Percentiles rank a stretch among this genome's conserved stretches.
Evolutionary conservation across 2,329 filamentous ascomycete genomes (phyloP).

Genomic region (Fusarium sororula): DNA sequence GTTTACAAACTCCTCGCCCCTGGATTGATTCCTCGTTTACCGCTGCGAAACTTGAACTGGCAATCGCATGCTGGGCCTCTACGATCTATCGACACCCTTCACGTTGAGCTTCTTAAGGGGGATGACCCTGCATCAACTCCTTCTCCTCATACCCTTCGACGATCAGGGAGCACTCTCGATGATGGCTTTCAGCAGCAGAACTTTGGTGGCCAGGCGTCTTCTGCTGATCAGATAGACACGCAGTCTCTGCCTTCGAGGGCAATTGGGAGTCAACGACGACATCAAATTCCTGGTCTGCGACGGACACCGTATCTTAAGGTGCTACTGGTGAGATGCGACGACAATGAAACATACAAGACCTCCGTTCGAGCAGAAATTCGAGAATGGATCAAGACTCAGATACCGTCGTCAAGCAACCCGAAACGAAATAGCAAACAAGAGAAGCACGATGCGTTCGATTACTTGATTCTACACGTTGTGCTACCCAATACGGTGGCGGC

Average conservation of each 20-base stretch:
- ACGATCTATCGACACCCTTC: slow-evolving; percentile 91
- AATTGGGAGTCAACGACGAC: slow-evolving; percentile 66
- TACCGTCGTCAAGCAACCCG: slow-evolving; percentile 66
- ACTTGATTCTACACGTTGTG: slow-evolving; percentile 92
- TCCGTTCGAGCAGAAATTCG: slow-evolving; percentile 80
- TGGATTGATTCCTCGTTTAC: slow-evolving; percentile 80
- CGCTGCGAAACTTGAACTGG: slow-evolving; percentile 94
- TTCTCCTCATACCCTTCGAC: slow-evolving; percentile 44
- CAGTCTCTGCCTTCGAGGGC: slow-evolving; percentile 46
- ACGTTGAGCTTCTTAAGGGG: slow-evolving; percentile 84
- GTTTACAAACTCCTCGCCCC: slow-evolving; percentile 85
- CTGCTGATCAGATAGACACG: slow-evolving; percentile 51
- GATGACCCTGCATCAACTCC: slow-evolving; percentile 55
- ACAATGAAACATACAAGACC: slow-evolving; percentile 92
- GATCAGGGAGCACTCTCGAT: slow-evolving; percentile 52
- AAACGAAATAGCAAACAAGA: slow-evolving; percentile 73
- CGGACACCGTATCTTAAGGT: slow-evolving; percentile 95
- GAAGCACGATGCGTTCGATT: slow-evolving; percentile 96
- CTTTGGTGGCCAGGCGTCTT: slow-evolving; percentile 53
- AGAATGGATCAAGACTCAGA: slow-evolving; percentile 89
- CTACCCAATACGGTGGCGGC: slow-evolving; percentile 85
- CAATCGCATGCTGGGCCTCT: slow-evolving; percentile 92
- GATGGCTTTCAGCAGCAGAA: slow-evolving; percentile 71
- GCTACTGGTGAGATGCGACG: slow-evolving; percentile 89
- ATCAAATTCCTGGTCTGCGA: slow-evolving; percentile 93